A percentile compares a stretch with the other conserved stretches of the same genome.
Conservation (phyloP, 1,284 basidiomycete genomes). For the Farysia itapuensis region DNA sequence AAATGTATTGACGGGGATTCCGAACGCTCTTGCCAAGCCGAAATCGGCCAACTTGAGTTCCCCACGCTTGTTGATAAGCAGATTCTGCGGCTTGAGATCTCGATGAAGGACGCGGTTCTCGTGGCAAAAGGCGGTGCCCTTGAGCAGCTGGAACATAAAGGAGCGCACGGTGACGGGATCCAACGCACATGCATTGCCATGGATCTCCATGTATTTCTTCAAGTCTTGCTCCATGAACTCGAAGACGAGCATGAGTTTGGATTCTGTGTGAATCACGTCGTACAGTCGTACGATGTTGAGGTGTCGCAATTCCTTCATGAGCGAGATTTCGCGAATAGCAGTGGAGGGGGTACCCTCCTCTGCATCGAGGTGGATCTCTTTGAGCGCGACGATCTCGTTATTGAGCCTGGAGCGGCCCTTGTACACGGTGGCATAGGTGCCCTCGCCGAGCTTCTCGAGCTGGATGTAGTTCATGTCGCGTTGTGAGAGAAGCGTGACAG, state of each 20-base stretch:
- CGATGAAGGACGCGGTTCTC: constrained; percentile 97
- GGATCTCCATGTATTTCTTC: constrained; percentile 99
- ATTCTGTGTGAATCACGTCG: constrained; percentile 93
- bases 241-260: constrained; percentile 96
- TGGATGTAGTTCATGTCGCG: constrained; percentile 59
- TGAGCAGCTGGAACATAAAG: constrained; percentile 96
- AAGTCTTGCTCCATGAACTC: constrained; percentile 98
- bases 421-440: constrained; percentile 59
- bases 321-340: constrained; percentile 89
- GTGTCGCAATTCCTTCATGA: constrained; percentile 96
- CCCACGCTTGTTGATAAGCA: constrained; percentile 95
- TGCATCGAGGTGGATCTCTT: constrained; percentile 92
- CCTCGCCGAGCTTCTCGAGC: constrained; percentile 59
- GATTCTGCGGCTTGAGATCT: constrained; percentile 95
- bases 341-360: constrained; percentile 94
- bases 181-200: constrained; percentile 91
- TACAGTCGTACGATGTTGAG: constrained; percentile 92
- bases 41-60: constrained; percentile 85
- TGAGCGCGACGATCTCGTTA: constrained; percentile 64
- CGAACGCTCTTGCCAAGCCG: constrained; percentile 83
- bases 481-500: too few species aligned
- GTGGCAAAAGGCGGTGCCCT: constrained; percentile 97
- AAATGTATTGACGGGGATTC: constrained; percentile 60
- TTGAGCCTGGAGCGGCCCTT: constrained; percentile 58
- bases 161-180: constrained; percentile 90